Evolutionary conservation across 2,329 filamentous ascomycete genomes (phyloP).

Genomic region (Colletotrichum karsti): DNA sequence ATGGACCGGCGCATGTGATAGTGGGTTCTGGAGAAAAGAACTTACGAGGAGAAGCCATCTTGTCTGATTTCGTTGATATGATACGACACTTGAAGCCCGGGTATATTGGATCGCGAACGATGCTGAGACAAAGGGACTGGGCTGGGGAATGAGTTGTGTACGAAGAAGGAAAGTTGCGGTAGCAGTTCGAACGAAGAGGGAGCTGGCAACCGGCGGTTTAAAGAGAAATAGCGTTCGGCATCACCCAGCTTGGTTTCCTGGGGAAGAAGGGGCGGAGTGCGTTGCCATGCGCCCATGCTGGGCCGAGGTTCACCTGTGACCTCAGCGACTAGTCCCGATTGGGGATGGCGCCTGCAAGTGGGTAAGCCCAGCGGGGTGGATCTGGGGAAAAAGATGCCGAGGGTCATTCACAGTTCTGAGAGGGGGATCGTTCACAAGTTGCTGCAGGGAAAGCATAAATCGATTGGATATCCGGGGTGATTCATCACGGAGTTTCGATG

Average conservation of each 20-base stretch:
- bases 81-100: not conserved
- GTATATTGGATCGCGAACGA: constrained; percentile 22
- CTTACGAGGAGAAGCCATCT: constrained; percentile 85
- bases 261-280: constrained; percentile 28
- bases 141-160: not conserved
- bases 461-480: not conserved
- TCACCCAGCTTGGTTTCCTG: constrained; percentile 21
- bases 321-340: constrained; percentile 4
- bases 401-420: constrained; percentile 14
- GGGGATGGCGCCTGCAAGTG: not conserved
- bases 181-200: not conserved
- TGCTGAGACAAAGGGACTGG: constrained; percentile 29
- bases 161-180: not conserved
- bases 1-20: constrained; percentile 19
- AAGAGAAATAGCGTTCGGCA: constrained; percentile 17
- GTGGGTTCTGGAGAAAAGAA: constrained; percentile 30
- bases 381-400: constrained; percentile 32
- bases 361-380: constrained; percentile 15
- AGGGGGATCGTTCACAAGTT: constrained; percentile 9
- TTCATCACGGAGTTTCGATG: not conserved
- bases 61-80: constrained; percentile 34
- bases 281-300: constrained; percentile 28
- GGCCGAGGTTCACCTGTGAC: constrained; percentile 32
- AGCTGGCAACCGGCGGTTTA: constrained; percentile 22
- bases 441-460: constrained; percentile 13